phyloP scores from a whole-genome alignment of 345 rosid species.

The Dovyalis caffra region DNA sequence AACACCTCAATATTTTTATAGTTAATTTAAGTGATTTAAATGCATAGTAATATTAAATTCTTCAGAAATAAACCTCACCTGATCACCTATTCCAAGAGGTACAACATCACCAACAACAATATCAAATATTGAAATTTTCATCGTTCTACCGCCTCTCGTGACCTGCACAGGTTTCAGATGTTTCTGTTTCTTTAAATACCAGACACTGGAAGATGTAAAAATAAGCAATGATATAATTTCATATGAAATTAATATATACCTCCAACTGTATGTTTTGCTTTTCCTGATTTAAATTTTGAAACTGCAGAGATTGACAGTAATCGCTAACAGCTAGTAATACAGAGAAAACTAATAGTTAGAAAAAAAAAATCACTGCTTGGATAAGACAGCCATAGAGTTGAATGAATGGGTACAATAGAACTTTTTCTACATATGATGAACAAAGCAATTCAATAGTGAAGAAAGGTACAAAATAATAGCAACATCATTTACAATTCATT shows the following conservation, averaged over 20 bases:
- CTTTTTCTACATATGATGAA: background rate
- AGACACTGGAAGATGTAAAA: background rate
- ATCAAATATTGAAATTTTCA: constrained; percentile 89
- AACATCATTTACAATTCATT: background rate
- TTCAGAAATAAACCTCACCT: constrained; percentile 45
- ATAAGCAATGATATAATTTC: constrained; percentile 7
- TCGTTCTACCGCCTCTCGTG: constrained; percentile 80
- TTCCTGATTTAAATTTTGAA: constrained; percentile 90
- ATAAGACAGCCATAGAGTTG: background rate
- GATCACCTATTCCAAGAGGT: constrained; percentile 97
- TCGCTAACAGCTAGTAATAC: constrained; percentile 74
- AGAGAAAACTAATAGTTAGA: constrained; percentile 9
- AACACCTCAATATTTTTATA: background rate
- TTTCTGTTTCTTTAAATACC: background rate
- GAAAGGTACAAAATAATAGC: background rate
- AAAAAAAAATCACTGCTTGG: background rate
- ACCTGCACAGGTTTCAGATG: constrained; percentile 49
- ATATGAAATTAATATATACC: constrained; percentile 43
- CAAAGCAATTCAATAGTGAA: background rate
- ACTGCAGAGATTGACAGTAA: constrained; percentile 98
- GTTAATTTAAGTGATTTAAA: background rate
- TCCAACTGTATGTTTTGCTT: constrained; percentile 91
- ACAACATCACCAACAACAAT: constrained; percentile 93
- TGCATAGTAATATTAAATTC: background rate
- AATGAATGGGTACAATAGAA: background rate